phyloP scores from a whole-genome alignment of 371 early-diverging fungal species.

The Catenaria anguillulae region DNA sequence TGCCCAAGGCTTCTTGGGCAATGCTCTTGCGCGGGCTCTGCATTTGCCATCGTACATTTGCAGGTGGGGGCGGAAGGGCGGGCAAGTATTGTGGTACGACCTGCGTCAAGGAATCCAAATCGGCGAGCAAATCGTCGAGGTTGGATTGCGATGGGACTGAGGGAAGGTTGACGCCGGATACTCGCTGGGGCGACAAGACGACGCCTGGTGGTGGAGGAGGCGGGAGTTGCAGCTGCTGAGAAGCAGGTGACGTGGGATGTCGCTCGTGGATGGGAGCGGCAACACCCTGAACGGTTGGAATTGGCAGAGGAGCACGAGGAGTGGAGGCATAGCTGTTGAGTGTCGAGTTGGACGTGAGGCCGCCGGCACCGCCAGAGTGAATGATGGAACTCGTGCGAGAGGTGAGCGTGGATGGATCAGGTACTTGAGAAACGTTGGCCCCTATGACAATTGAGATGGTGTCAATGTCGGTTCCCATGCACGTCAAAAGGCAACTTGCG shows the following conservation, averaged over 20 bases:
- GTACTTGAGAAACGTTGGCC: not conserved
- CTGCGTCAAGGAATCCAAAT: not conserved
- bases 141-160: not conserved
- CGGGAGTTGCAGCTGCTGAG: not conserved
- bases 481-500: not conserved
- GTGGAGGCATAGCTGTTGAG: too few relatives aligned
- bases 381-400: not conserved
- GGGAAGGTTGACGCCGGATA: too few relatives aligned
- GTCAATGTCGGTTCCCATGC: not conserved
- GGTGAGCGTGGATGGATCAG: not conserved
- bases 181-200: not conserved
- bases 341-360: not conserved
- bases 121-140: conserved; percentile 1
- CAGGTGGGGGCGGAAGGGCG: not conserved
- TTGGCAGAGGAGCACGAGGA: not conserved
- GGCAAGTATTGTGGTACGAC: not conserved
- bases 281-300: not conserved
- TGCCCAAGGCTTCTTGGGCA: not conserved
- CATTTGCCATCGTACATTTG: not conserved
- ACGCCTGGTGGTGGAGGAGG: not conserved
- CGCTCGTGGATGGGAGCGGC: not conserved
- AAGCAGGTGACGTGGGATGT: not conserved
- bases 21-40: not conserved
- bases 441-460: not conserved
- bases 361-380: not conserved